phyloP scores from a whole-genome alignment of 78 protist genomes.

The Dictyostelium purpureum region DNA sequence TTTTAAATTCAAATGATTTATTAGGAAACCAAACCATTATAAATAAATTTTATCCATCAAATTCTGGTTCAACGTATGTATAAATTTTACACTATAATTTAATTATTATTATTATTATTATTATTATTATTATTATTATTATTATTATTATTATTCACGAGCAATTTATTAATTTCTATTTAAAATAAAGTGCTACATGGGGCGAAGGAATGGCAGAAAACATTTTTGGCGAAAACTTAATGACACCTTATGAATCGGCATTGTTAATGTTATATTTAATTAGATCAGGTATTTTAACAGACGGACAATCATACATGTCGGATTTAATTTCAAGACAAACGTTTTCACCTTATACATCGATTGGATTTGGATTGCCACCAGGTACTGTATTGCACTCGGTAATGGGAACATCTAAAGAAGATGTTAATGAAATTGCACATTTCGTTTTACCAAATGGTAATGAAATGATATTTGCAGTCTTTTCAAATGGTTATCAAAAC shows the following conservation, averaged over 20 bases:
- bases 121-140: neutral
- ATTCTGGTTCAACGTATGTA: conserved; percentile 61
- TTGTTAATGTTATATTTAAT: conserved; percentile 48
- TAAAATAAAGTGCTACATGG: conserved; percentile 3
- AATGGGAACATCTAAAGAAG: conserved; percentile 28
- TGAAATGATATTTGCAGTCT: conserved; percentile 35
- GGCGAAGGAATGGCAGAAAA: conserved; percentile 11
- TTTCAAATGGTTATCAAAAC: conserved; percentile 52
- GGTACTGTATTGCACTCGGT: conserved; percentile 49
- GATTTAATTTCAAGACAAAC: conserved; percentile 52
- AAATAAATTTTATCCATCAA: conserved; percentile 70
- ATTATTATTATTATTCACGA: neutral
- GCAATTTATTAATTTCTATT: neutral
- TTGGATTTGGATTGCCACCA: conserved; percentile 74
- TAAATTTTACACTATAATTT: no score
- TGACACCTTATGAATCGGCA: conserved; percentile 50
- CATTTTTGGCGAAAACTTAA: conserved; percentile 31
- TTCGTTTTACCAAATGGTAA: conserved; percentile 62
- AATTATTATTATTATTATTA: neutral
- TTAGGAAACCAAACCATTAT: conserved; percentile 61
- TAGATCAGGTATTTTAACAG: conserved; percentile 26
- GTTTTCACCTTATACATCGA: conserved; percentile 38
- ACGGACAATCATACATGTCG: conserved; percentile 29
- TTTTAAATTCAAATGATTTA: conserved; percentile 14
- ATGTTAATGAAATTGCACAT: conserved; percentile 64